These are phyloP conservation scores for Aspergillus versicolor DNA, from an alignment of 2,329 filamentous ascomycete species.

Conservation along the genomic window DNA sequence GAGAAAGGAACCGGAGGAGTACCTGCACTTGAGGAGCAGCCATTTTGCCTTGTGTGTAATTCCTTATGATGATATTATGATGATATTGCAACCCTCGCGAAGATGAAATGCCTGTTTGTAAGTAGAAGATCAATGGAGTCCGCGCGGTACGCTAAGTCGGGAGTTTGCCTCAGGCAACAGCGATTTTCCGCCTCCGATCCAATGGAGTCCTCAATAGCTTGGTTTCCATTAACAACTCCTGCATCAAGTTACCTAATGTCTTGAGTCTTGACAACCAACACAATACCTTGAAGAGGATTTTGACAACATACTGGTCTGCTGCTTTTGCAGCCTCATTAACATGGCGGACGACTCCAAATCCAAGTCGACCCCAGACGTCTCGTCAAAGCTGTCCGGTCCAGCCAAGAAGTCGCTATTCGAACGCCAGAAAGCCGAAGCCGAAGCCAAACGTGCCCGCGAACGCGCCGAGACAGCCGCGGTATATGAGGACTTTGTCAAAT, in stretches of 20 bases:
- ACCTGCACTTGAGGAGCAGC: slow-evolving; percentile 35
- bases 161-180: slow-evolving; percentile 16
- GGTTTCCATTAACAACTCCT: slow-evolving; percentile 1
- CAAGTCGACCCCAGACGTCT: slow-evolving; percentile 65
- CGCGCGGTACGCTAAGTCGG: too few relatives aligned
- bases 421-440: slow-evolving; percentile 81
- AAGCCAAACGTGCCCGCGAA: slow-evolving; percentile 81
- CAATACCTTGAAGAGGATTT: not conserved
- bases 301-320: slow-evolving; percentile 14
- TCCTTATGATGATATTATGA: not conserved
- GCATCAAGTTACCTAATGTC: not conserved
- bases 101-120: not conserved
- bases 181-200: slow-evolving; percentile 16
- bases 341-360: slow-evolving; percentile 42
- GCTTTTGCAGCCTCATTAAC: slow-evolving; percentile 23
- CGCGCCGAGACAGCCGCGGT: slow-evolving; percentile 84
- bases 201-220: slow-evolving; percentile 5
- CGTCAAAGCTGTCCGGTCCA: slow-evolving; percentile 74
- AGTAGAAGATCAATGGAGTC: not conserved
- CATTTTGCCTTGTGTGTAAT: slow-evolving; percentile 12
- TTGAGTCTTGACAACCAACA: slow-evolving; percentile 7
- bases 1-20: slow-evolving; percentile 57
- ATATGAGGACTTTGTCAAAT: slow-evolving; percentile 84
- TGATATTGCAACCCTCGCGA: not conserved
- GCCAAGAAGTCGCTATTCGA: slow-evolving; percentile 86